Evolutionary conservation across 768 basidiomycete species (phyloP).

Genomic region (Neoboletus magnificus): DNA sequence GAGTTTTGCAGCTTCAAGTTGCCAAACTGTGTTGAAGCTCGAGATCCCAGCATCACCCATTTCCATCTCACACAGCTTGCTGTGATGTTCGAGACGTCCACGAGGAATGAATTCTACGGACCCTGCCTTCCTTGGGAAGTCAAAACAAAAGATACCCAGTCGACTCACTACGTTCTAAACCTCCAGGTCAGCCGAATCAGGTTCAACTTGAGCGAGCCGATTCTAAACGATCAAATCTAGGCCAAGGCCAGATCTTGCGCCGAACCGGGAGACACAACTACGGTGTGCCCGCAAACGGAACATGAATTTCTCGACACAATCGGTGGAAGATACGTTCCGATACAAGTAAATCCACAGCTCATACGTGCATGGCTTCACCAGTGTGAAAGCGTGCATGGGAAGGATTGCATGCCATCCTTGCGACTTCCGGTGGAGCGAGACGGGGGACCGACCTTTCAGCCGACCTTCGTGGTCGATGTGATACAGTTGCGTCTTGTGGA

Average conservation of each 20-base stretch:
- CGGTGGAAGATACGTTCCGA: slow-evolving; percentile 8
- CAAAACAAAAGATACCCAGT: not conserved
- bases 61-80: slow-evolving; percentile 12
- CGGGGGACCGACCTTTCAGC: not conserved
- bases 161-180: not conserved
- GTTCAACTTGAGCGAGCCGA: not conserved
- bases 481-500: slow-evolving; percentile 14
- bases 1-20: slow-evolving; percentile 8
- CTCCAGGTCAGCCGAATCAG: not conserved
- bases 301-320: not conserved
- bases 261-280: not conserved
- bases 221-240: not conserved
- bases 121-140: slow-evolving; percentile 10
- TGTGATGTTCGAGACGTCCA: slow-evolving; percentile 2
- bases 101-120: not conserved
- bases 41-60: slow-evolving; percentile 8
- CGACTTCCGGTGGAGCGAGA: not conserved
- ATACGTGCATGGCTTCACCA: slow-evolving; percentile 12
- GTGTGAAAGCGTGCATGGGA: slow-evolving; percentile 12
- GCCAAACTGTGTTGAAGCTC: not conserved
- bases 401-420: slow-evolving; percentile 1
- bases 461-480: slow-evolving; percentile 17
- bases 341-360: slow-evolving; percentile 3
- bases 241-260: not conserved
- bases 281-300: not conserved